phyloP scores from a whole-genome alignment of 345 rosid species.

The Nasturtium officinale region DNA sequence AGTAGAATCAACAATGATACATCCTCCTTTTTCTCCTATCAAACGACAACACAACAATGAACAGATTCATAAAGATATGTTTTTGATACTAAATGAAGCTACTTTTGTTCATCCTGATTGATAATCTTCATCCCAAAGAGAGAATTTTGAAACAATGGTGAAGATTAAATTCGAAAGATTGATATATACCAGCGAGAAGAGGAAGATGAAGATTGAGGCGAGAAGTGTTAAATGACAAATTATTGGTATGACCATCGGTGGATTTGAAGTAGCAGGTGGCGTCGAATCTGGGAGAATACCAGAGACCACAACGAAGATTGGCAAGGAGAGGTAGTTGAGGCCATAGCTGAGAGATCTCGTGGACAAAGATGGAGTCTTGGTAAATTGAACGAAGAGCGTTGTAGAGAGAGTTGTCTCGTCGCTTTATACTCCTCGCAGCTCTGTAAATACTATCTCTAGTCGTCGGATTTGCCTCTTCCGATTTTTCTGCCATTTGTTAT shows the following conservation, averaged over 20 bases:
- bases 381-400: slow-evolving; percentile 78
- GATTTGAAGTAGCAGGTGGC: slow-evolving; percentile 94
- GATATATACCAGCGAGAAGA: slow-evolving; percentile 58
- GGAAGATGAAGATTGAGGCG: slow-evolving; percentile 91
- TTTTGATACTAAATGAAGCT: slow-evolving; percentile 8
- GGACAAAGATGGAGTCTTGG: slow-evolving; percentile 84
- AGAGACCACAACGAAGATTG: slow-evolving; percentile 94
- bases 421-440: slow-evolving; percentile 76
- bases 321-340: slow-evolving; percentile 79
- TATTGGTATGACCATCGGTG: slow-evolving; percentile 92
- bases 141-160: not conserved
- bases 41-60: slow-evolving; percentile 18
- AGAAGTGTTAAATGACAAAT: slow-evolving; percentile 79
- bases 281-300: slow-evolving; percentile 72
- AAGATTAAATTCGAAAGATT: not conserved
- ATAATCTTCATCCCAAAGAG: not conserved
- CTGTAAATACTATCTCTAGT: slow-evolving; percentile 73
- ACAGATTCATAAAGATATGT: not conserved
- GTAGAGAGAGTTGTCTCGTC: slow-evolving; percentile 70
- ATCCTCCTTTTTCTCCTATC: slow-evolving; percentile 91
- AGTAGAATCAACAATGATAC: slow-evolving; percentile 82
- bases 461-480: slow-evolving; percentile 33
- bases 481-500: slow-evolving; percentile 14
- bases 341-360: slow-evolving; percentile 85
- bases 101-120: not conserved